These are phyloP conservation scores for Colletotrichum costaricense DNA, from an alignment of 2,329 filamentous ascomycete genomes.

Conservation along the genomic window DNA sequence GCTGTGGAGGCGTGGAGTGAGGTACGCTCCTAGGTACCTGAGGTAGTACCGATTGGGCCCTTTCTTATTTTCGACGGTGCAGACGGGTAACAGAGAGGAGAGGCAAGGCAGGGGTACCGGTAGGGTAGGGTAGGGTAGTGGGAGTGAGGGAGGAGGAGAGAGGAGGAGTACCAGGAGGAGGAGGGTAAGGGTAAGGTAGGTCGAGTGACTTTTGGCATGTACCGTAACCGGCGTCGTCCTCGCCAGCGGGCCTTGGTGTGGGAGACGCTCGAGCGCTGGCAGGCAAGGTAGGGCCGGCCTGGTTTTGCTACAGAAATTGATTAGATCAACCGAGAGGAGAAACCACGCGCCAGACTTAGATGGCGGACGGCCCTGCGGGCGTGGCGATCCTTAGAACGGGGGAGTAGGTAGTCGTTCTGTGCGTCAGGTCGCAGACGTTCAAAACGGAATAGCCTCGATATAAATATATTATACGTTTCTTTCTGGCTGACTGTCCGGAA, in stretches of 20 bases:
- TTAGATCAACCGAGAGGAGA: constrained; percentile 40
- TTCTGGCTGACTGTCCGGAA: neutral
- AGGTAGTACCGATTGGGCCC: constrained; percentile 32
- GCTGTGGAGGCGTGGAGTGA: constrained; percentile 38
- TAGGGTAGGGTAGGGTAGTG: constrained; percentile 18
- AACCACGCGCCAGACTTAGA: constrained; percentile 36
- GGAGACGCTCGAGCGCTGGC: constrained; percentile 38
- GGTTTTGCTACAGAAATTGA: constrained; percentile 40
- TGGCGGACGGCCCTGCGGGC: constrained; percentile 33
- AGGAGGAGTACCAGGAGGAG: constrained; percentile 36
- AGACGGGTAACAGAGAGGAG: neutral
- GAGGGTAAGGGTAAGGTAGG: constrained; percentile 5
- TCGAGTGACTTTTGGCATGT: constrained; percentile 39
- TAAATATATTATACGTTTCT: constrained; percentile 29
- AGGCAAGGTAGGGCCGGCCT: constrained; percentile 35
- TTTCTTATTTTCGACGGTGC: constrained; percentile 35
- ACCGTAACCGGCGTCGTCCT: constrained; percentile 18
- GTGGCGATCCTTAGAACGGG: constrained; percentile 36
- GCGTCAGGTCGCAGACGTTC: constrained; percentile 33
- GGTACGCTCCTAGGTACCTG: constrained; percentile 33
- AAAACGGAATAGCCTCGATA: constrained; percentile 37
- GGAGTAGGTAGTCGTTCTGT: constrained; percentile 26
- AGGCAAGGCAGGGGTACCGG: neutral
- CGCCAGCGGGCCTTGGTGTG: constrained; percentile 20
- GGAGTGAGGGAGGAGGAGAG: constrained; percentile 37